phyloP scores from a whole-genome alignment of 306 rosid species.

The Sesbania bispinosa region DNA sequence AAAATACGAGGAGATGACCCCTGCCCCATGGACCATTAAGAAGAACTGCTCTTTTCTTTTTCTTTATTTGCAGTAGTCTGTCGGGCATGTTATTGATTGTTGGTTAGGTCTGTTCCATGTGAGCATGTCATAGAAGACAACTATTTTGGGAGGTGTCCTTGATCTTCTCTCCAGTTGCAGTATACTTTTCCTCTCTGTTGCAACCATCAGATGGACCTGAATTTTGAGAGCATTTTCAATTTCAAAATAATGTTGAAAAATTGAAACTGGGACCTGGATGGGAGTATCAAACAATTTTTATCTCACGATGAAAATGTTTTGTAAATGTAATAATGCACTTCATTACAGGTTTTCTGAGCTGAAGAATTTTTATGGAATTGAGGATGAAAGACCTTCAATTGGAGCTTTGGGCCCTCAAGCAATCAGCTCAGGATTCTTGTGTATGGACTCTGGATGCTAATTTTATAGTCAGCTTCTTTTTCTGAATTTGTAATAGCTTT shows the following conservation, averaged over 20 bases:
- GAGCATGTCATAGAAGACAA: background rate
- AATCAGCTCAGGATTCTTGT: slow-evolving; percentile 73
- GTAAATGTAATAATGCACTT: slow-evolving; percentile 14
- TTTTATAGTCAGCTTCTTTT: background rate
- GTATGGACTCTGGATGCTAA: slow-evolving; percentile 47
- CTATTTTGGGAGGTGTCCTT: background rate
- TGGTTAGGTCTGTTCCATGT: no score
- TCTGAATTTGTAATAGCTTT: background rate
- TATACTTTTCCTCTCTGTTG: background rate
- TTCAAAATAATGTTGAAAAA: background rate
- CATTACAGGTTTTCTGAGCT: slow-evolving; percentile 71
- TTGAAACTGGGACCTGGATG: background rate
- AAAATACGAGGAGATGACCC: no score
- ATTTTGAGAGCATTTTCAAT: background rate
- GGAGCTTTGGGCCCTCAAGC: slow-evolving; percentile 69
- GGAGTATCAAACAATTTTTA: slow-evolving; percentile 1
- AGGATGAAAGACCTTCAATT: slow-evolving; percentile 54
- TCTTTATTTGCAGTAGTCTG: no score
- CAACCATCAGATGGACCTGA: background rate
- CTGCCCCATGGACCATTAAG: no score
- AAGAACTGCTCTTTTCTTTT: no score
- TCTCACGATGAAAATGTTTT: background rate
- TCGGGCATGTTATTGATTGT: no score
- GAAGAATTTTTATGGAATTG: slow-evolving; percentile 74
- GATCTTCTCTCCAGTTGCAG: background rate